phyloP scores from a whole-genome alignment of 2,329 filamentous ascomycete species.

The Verticillium nubilum region DNA sequence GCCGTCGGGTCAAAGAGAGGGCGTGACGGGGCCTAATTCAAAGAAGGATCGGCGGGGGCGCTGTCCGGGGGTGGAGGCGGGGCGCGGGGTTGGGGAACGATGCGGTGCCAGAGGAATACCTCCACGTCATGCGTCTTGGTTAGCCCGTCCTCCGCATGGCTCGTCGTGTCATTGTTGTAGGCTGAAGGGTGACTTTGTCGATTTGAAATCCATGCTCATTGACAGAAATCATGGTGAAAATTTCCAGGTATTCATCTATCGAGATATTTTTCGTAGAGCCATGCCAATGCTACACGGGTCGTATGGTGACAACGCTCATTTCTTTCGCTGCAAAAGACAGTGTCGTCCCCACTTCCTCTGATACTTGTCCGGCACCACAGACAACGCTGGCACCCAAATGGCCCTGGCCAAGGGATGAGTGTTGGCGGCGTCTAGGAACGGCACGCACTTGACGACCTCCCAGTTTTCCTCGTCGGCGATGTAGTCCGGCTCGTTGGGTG shows the following conservation, averaged over 20 bases:
- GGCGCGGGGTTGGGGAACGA: background rate
- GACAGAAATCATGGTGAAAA: background rate
- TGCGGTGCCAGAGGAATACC: background rate
- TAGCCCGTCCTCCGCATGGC: background rate
- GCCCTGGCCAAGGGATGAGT: conserved; percentile 71
- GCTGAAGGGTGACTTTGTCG: background rate
- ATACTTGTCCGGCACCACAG: conserved; percentile 62
- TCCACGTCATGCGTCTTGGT: background rate
- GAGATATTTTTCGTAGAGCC: background rate
- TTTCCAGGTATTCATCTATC: background rate
- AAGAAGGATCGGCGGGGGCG: background rate
- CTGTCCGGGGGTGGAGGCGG: background rate
- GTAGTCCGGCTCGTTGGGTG: conserved; percentile 75
- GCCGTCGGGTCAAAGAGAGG: background rate
- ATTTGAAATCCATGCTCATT: background rate
- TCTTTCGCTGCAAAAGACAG: conserved; percentile 67
- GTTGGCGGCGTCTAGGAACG: conserved; percentile 73
- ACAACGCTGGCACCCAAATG: conserved; percentile 73
- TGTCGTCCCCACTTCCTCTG: conserved; percentile 81
- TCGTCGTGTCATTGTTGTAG: background rate
- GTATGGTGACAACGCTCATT: background rate
- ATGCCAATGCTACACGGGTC: background rate
- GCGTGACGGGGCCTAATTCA: background rate
- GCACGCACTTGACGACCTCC: conserved; percentile 69
- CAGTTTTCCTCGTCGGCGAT: conserved; percentile 68